Conservation (phyloP, 1,139 yeast genomes). For the Torulaspora pretoriensis region DNA sequence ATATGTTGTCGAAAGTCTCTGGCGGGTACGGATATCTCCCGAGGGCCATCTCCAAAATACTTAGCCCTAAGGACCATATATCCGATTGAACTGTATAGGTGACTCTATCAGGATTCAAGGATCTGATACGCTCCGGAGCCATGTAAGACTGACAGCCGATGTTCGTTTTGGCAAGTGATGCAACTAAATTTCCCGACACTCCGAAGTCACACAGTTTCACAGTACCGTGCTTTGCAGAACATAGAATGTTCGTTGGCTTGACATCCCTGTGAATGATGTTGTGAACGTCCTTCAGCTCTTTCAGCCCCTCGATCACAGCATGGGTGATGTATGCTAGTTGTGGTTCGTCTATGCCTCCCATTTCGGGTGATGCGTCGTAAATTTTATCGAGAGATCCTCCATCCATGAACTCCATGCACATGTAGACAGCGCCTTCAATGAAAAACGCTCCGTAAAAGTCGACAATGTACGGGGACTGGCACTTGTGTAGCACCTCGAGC, state of each 20-base stretch:
- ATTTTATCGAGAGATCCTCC: constrained; percentile 92
- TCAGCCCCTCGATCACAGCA: constrained; percentile 76
- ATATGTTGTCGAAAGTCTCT: constrained; percentile 83
- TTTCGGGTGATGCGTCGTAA: constrained; percentile 48
- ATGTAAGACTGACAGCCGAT: constrained; percentile 98
- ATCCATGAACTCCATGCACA: constrained; percentile 98
- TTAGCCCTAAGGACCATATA: constrained; percentile 91
- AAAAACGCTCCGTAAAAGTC: constrained; percentile 97
- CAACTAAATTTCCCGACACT: constrained; percentile 91
- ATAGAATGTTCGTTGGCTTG: constrained; percentile 90
- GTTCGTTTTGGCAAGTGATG: constrained; percentile 91
- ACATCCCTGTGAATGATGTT: constrained; percentile 96
- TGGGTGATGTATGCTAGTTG: constrained; percentile 78
- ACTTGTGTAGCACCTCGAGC: constrained; percentile 84
- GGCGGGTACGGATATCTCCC: constrained; percentile 96
- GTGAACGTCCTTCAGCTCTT: constrained; percentile 79
- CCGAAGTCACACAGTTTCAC: constrained; percentile 96
- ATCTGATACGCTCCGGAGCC: constrained; percentile 96
- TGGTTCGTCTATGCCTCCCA: constrained; percentile 74
- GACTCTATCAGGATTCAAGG: constrained; percentile 56
- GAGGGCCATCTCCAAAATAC: constrained; percentile 81
- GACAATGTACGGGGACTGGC: constrained; percentile 84
- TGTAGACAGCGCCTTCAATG: constrained; percentile 95
- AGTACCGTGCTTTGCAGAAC: constrained; percentile 70
- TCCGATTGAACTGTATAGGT: constrained; percentile 94